A percentile compares a stretch with the other conserved stretches of the same genome.
Conservation (phyloP, 225 moss, liverwort and hornwort genomes). For the Sphagnum contortum region DNA sequence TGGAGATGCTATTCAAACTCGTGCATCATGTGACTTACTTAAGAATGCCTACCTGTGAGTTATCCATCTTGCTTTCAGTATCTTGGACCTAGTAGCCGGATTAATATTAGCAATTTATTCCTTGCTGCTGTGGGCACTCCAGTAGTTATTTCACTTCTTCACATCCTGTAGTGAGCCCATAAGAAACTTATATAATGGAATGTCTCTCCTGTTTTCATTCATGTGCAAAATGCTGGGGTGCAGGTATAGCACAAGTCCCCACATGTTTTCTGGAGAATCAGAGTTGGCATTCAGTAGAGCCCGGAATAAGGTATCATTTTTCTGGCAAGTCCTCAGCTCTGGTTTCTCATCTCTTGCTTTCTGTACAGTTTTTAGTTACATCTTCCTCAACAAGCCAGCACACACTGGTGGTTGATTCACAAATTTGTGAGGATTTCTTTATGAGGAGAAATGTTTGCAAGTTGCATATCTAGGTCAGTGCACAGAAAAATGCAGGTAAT, state of each 20-base stretch:
- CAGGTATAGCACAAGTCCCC: slow-evolving; percentile 94
- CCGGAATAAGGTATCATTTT: slow-evolving; percentile 51
- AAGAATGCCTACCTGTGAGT: slow-evolving; percentile 77
- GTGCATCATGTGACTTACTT: slow-evolving; percentile 44
- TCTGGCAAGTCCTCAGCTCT: background rate
- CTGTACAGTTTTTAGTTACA: background rate
- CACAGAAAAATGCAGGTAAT: no score
- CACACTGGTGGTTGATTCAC: no score
- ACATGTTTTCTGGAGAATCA: slow-evolving; percentile 61
- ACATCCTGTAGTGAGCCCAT: background rate
- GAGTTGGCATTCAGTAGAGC: slow-evolving; percentile 73
- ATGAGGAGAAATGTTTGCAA: no score
- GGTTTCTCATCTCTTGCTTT: background rate
- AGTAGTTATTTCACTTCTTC: background rate
- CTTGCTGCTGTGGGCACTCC: no score
- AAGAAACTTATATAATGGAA: background rate
- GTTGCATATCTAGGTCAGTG: no score
- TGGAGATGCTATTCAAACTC: slow-evolving; percentile 60
- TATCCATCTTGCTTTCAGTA: background rate
- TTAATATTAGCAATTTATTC: no score
- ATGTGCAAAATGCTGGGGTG: slow-evolving; percentile 3
- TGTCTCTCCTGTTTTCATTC: background rate
- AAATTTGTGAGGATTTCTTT: no score
- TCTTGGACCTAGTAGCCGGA: no score
- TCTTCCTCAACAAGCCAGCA: no score